phyloP scores from a whole-genome alignment of 1,139 yeast genomes.

The Geotrichum fermentans region DNA sequence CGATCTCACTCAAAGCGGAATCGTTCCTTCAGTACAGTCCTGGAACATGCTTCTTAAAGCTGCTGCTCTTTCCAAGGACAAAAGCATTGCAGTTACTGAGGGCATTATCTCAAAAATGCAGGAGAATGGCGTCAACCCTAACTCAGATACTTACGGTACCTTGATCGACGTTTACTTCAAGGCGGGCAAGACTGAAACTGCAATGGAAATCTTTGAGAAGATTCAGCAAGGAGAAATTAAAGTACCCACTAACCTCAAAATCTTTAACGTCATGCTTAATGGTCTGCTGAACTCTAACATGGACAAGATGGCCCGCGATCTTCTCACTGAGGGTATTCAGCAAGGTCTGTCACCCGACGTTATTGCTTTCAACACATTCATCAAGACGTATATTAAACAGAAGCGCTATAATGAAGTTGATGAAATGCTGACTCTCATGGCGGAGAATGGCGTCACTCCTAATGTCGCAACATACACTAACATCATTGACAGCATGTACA shows the following conservation, averaged over 20 bases:
- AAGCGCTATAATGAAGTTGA: constrained; percentile 38
- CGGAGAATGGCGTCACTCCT: constrained; percentile 44
- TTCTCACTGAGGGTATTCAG: constrained; percentile 34
- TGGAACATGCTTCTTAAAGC: constrained; percentile 48
- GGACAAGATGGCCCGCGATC: constrained; percentile 31
- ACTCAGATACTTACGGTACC: constrained; percentile 38
- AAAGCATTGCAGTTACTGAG: constrained; percentile 37
- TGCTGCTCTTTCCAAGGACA: constrained; percentile 35
- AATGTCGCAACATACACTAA: constrained; percentile 66
- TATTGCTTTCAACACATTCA: constrained; percentile 41
- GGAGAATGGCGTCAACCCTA: constrained; percentile 38
- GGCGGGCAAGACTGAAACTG: constrained; percentile 33
- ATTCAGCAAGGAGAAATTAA: constrained; percentile 25
- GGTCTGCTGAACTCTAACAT: constrained; percentile 32
- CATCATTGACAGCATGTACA: constrained; percentile 54
- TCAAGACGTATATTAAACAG: constrained; percentile 34
- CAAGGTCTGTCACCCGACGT: constrained; percentile 37
- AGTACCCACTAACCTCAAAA: constrained; percentile 28
- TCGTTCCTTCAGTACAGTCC: constrained; percentile 36
- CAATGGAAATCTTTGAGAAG: constrained; percentile 32
- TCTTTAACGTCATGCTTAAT: constrained; percentile 36
- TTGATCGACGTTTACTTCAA: constrained; percentile 39
- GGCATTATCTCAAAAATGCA: constrained; percentile 40
- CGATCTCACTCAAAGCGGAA: constrained; percentile 34
- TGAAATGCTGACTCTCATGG: constrained; percentile 38